Base-by-base conservation (phyloP, 805 yeast genomes). In the Candida tallmaniae region DNA sequence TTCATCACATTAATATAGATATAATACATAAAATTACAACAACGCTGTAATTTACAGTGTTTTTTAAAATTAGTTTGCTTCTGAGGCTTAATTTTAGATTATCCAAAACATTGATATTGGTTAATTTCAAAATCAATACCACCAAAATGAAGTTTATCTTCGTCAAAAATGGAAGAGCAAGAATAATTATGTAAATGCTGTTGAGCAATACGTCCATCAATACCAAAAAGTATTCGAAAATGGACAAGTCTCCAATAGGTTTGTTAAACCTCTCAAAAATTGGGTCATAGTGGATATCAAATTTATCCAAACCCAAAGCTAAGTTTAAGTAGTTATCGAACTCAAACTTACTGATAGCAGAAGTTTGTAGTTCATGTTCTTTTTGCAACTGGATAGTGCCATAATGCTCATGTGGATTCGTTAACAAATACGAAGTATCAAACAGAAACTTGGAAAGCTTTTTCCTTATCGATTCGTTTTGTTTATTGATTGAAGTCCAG, bases 231-330 rank as follows among this genome's bases (percentile, higher is more conserved):
- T 44, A 23, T 11, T 34, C 39, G 13, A 31, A 23, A 17, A 20
- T 22, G 3, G 35, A 30, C 31, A 54, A 41, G 3, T 42, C 30
- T 9, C 39, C 25, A 19, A 56, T 29, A 7, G 40, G 18, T 18
- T 27, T 31, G 9, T 52, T 53, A 35, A 45, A 55, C 25, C 39
- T 38, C 28, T 42, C 48, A 42, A 55, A 58, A 19, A 44, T 31
- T 6, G 60, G 58, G 40, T 57, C 62, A 24, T 49, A 44, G 14
- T 38, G 32, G 19, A 54, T 29, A 25, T 39, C 36, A 24, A 46
- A 51, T 18, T 46, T 36, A 30, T 48, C 47, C 12, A 44, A 37
- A 5, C 51, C 54, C 28, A 53, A 44, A 9, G 47, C 40, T 31
- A 46, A 46, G 38, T 45, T 56, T 21, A 47, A 45, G 36, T 56